These are phyloP conservation scores for Talaromyces sp. DNA, from an alignment of 2,329 filamentous ascomycete species.

Conservation along the genomic window DNA sequence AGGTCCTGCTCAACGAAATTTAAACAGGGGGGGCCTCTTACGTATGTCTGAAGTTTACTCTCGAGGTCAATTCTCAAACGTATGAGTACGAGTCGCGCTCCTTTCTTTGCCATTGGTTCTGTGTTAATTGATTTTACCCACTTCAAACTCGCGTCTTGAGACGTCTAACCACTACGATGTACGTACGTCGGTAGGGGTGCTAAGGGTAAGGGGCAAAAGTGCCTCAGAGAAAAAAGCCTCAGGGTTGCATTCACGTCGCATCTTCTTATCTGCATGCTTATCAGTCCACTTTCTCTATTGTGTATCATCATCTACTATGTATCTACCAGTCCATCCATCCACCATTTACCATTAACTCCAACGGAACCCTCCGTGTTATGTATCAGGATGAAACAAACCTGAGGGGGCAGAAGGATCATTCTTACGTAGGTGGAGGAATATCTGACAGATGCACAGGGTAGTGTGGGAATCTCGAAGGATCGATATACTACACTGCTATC, in stretches of 20 bases:
- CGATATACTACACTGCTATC: constrained; percentile 3
- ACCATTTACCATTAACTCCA: neutral
- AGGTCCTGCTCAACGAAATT: neutral
- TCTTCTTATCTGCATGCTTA: neutral
- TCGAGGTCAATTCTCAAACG: neutral
- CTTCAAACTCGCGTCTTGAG: neutral
- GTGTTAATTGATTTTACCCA: neutral
- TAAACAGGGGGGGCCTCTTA: neutral
- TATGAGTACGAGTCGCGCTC: no score
- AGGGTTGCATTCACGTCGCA: neutral
- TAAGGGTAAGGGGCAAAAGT: neutral
- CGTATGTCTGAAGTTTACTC: neutral
- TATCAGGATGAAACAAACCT: constrained; percentile 13
- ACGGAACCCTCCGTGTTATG: neutral
- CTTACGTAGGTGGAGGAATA: neutral
- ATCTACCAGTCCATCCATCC: neutral
- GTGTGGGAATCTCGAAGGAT: constrained; percentile 8
- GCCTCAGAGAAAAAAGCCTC: neutral
- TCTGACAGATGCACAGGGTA: neutral
- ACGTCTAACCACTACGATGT: neutral
- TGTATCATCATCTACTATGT: neutral
- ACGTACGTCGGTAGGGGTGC: no score
- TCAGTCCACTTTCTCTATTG: neutral
- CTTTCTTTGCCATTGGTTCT: neutral
- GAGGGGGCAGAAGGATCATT: neutral